A percentile compares a stretch with the other conserved stretches of the same genome.
phyloP scores from a whole-genome alignment of 352 stramenopile genomes.

The Pythium plurisporium region DNA sequence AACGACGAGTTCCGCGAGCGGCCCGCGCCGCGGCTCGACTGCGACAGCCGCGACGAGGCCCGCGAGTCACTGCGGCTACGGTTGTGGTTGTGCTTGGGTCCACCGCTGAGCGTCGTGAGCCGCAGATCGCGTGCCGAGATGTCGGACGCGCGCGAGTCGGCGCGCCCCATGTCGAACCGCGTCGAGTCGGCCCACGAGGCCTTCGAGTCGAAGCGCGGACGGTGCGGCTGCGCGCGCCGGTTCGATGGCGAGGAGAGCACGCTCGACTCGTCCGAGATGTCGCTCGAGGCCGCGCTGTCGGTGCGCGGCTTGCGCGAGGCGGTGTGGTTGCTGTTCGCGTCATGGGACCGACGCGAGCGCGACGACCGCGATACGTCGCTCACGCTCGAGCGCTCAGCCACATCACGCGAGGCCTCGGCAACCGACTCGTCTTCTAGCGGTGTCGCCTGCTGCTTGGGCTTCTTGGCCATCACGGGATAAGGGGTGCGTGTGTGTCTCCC shows the following conservation, averaged over 20 bases:
- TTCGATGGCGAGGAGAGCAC: slow-evolving; percentile 47
- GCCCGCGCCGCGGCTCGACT: slow-evolving; percentile 40
- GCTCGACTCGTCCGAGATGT: slow-evolving; percentile 57
- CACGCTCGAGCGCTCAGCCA: slow-evolving; percentile 17
- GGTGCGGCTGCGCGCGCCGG: slow-evolving; percentile 28
- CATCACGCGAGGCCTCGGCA: not conserved
- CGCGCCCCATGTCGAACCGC: slow-evolving; percentile 79
- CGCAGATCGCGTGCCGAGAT: slow-evolving; percentile 63
- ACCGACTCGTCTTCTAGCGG: not conserved
- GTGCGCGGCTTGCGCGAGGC: slow-evolving; percentile 4
- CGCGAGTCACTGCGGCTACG: slow-evolving; percentile 63
- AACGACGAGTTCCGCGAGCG: slow-evolving; percentile 58
- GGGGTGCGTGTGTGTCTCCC: not conserved
- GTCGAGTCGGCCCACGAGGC: slow-evolving; percentile 84
- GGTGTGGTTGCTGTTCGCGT: not conserved
- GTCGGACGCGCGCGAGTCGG: slow-evolving; percentile 74
- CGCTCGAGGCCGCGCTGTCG: slow-evolving; percentile 23
- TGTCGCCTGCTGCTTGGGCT: slow-evolving; percentile 8
- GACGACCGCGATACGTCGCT: slow-evolving; percentile 16
- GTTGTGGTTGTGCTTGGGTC: slow-evolving; percentile 18
- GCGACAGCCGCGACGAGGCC: slow-evolving; percentile 50
- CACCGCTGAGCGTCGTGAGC: slow-evolving; percentile 47
- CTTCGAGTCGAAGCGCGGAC: slow-evolving; percentile 76
- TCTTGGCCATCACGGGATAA: slow-evolving; percentile 10
- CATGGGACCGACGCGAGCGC: slow-evolving; percentile 3